Base-by-base conservation (phyloP, 129 eudicot species). In the Artemisia argyi region DNA sequence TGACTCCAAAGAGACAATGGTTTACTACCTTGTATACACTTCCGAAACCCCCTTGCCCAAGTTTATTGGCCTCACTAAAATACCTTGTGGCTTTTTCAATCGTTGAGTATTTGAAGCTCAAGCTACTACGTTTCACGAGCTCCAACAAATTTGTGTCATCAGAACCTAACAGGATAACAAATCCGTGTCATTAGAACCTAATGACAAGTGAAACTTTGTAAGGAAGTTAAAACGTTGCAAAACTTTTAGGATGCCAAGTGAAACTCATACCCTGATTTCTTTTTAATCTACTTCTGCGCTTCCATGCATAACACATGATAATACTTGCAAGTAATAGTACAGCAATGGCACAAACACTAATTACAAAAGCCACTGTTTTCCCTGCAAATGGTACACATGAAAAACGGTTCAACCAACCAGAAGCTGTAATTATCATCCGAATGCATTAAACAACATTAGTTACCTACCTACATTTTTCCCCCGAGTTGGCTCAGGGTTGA, bases 11-110 rank as follows among this genome's bases (percentile, higher is more conserved):
- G 22, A 39, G 28, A 32, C 42, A 11, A 16, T 16, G 10, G 48
- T 68, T 68, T 6, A 5, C 26, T 75, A 91, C 96, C 97, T 89
- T 89, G 65, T 92, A 92, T 53, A 92, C 97, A 28, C 94, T 87
- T 67, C 97, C 97, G 44, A 86, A 88, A 26, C 97, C 97, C 24
- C 97, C 96, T 75, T 92, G 94, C 59, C 97, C 97, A 68, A 92
- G 96, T 80, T 92, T 92, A 77, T 89, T 86, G 50, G 89, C 94
- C 62, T 84, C 91, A 68, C 82, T 80, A 55, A 92, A 92, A 55
- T 80, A 81, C 35, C 73, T 79, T 0, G 96, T 92, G 20, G 97
- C 96, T 68, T 84, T 89, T 77, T 86, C 87, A 24, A 89, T 81
- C 55, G 80, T 84, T 26, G 92, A 84, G 76, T 84, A 89, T 72